Base-by-base conservation (phyloP, 352 stramenopile species). In the Blastocystis sp. region DNA sequence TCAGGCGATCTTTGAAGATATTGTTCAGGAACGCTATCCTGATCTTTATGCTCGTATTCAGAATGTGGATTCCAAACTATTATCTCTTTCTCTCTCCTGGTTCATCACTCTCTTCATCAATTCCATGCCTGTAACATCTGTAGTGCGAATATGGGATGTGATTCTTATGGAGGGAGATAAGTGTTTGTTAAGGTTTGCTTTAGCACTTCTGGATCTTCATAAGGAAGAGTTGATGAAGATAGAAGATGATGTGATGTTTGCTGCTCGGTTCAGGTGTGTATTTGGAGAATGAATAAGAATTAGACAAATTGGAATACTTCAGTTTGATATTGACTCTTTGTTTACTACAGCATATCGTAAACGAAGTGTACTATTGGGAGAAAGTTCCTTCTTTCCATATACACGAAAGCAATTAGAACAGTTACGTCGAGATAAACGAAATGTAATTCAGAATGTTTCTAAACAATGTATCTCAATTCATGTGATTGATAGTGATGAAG, bases 91-190 rank as follows among this genome's bases (percentile, higher is more conserved):
- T 3, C 29, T 83, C 5, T 16, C 16, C 16, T 83, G 71, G 71
- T 83, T 83, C 19, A 83, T 83, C 4, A 46, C 43, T 12, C 14
- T 69, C 4, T 83, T 69, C 57, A 69, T 83, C 32, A 69, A 83
- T 19, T 29, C 3, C 6, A n/a, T 83, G 11, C 71, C 71, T 2
- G 37, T 59, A 9, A 56, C 35, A 27, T 66, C 71, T 6, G 71
- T 69, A 2, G 57, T 59, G 71, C 52, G 71, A n/a, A 5, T 83
- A 21, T 83, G 71, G 71, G 71, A 83, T 29, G 71, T 83, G 52
- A 61, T 83, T 46, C 24, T 83, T 1, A 19, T 83, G 42, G 71
- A 83, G 57, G 71, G 71, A 77, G 71, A 83, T 32, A 83, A 83
- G 57, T 42, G 16, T 42, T 9, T 83, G 35, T 24, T 83, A 39